Conservation (phyloP, 306 rosid genomes). For the Gastrolobium villosum region DNA sequence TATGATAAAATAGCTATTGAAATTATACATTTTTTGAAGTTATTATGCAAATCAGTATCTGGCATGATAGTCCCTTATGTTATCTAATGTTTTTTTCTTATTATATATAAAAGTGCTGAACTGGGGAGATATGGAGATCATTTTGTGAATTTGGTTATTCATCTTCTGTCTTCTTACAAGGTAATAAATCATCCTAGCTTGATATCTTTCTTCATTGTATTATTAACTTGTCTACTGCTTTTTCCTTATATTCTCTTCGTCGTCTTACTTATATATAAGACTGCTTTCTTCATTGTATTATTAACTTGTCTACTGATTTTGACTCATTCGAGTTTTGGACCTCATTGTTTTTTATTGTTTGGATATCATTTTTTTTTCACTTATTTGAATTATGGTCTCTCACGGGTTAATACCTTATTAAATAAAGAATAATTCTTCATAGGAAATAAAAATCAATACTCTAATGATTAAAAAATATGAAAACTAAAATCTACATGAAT, state of each 20-base stretch:
- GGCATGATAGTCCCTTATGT: conserved; percentile 19
- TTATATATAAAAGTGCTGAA: conserved; percentile 66
- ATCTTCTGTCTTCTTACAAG: conserved; percentile 80
- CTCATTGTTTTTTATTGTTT: not conserved
- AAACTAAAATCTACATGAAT: not conserved
- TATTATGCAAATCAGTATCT: conserved; percentile 28
- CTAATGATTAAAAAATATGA: not conserved
- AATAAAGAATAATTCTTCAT: not conserved
- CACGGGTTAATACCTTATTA: not conserved
- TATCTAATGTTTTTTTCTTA: conserved; percentile 36
- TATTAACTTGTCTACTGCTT: conserved; percentile 1
- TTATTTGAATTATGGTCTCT: not conserved
- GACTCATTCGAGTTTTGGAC: not conserved
- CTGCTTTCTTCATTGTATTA: too few relatives aligned
- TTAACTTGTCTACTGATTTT: too few relatives aligned
- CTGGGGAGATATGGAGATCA: conserved; percentile 74
- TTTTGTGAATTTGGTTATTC: conserved; percentile 79
- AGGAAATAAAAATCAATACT: not conserved
- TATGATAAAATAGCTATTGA: conserved; percentile 25
- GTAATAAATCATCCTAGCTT: conserved; percentile 53
- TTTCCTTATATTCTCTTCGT: conserved; percentile 46
- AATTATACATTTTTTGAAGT: conserved; percentile 17
- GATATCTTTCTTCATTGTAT: conserved; percentile 12
- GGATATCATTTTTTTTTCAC: not conserved
- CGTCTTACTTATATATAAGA: conserved; percentile 43